phyloP scores from a whole-genome alignment of 208 protist genomes.

The Crithidia bombi region DNA sequence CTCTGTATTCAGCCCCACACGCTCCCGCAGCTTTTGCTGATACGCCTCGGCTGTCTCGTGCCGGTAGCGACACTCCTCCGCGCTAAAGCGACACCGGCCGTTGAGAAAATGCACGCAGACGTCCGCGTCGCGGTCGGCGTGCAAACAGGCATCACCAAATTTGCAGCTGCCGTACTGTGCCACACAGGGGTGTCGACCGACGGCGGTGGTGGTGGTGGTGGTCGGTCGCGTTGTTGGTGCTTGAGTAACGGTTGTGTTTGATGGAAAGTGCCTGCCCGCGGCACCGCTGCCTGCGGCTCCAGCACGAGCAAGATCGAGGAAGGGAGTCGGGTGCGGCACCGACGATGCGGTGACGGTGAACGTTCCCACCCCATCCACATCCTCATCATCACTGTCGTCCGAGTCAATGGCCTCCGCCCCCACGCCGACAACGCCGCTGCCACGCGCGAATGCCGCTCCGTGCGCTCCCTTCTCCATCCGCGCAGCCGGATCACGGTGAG shows the following conservation, averaged over 20 bases:
- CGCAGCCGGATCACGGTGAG: no score
- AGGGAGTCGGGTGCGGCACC: slow-evolving; percentile 35
- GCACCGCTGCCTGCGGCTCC: no score
- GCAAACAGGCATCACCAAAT: slow-evolving; percentile 62
- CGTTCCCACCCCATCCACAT: neutral
- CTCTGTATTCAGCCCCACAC: neutral
- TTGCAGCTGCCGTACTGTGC: slow-evolving; percentile 76
- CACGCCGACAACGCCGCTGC: neutral
- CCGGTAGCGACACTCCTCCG: slow-evolving; percentile 56
- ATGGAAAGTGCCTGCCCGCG: no score
- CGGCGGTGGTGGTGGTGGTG: no score
- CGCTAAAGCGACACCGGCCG: slow-evolving; percentile 46
- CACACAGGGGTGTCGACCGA: slow-evolving; percentile 67
- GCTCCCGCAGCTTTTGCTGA: slow-evolving; percentile 1
- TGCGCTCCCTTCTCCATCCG: no score
- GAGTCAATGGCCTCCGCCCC: neutral
- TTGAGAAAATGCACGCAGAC: slow-evolving; percentile 79
- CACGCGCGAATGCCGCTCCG: no score
- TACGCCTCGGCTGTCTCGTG: slow-evolving; percentile 66
- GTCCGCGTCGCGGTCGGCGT: slow-evolving; percentile 65
- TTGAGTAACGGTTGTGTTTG: no score
- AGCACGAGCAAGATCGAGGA: slow-evolving; percentile 17
- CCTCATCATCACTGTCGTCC: neutral
- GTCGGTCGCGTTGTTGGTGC: no score
- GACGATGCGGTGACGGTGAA: no score